phyloP scores from a whole-genome alignment of 805 yeast genomes.

The Candida hungchunana region DNA sequence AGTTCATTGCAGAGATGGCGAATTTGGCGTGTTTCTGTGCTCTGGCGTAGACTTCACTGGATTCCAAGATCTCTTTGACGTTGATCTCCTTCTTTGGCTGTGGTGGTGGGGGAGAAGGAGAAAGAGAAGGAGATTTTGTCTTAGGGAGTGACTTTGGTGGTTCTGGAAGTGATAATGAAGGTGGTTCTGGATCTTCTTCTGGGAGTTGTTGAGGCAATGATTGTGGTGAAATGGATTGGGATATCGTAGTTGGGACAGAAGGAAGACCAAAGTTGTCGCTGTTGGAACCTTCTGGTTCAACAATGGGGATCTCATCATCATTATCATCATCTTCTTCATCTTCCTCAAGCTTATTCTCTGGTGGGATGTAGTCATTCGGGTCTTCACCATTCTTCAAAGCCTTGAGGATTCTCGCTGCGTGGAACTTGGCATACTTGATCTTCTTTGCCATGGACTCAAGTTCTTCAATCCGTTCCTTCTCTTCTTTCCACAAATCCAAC shows the following conservation, averaged over 20 bases:
- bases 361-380: conserved; percentile 51
- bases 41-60: conserved; percentile 50
- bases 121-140: background rate
- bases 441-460: conserved; percentile 31
- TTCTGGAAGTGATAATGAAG: conserved; percentile 4
- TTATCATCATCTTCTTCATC: conserved; percentile 3
- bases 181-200: conserved; percentile 1
- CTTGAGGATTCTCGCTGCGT: conserved; percentile 53
- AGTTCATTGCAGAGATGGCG: conserved; percentile 75
- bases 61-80: conserved; percentile 46
- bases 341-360: conserved; percentile 14
- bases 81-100: conserved; percentile 20
- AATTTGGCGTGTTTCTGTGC: conserved; percentile 70
- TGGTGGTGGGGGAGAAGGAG: background rate
- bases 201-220: conserved; percentile 5
- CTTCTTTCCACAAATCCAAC: conserved; percentile 40
- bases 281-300: conserved; percentile 9
- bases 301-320: conserved; percentile 1
- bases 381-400: conserved; percentile 46
- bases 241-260: conserved; percentile 9
- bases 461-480: conserved; percentile 32
- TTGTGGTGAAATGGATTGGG: conserved; percentile 4
- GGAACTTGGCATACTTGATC: conserved; percentile 59
- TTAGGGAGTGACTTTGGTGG: conserved; percentile 9
- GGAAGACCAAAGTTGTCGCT: conserved; percentile 18